Base-by-base conservation (phyloP, 495 filamentous ascomycete species). In the Echria macrotheca region DNA sequence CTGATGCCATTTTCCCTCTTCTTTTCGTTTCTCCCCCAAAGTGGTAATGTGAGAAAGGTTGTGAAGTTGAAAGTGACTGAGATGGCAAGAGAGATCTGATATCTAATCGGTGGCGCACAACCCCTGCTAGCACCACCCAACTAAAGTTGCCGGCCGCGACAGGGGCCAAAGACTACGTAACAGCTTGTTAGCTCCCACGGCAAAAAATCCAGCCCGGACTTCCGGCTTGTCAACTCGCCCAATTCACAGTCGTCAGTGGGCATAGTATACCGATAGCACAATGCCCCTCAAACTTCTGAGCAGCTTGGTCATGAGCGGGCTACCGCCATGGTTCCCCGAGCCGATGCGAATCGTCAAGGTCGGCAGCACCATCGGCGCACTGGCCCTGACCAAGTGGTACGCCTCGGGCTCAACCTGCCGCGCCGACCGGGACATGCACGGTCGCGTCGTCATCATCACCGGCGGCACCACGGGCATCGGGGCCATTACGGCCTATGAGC, bases 401-500 rank as follows among this genome's bases (percentile, higher is more conserved):
- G 86, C 83, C 61, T 77, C 78, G 36, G 93, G 93, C 53, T 80
- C 85, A 8, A 69, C 64, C 59, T 95, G 89, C 64, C 63, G 63
- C 31, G 82, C 87, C 40, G 93, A 96, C 66, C 79, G 90, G 43
- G 69, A 87, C 55, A 90, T 97, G 87, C 87, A 95, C 60, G 86
- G 86, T 11, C 89, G 91, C 56, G 88, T 97, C 8, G 75, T 95
- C 19, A 84, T 99, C 78, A 81, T 99, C 8, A 99, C 93, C 11
- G 93, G 93, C 44, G 93, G 90, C 22, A 99, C 93, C 44, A 91
- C 90, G 14, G 93, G 93, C 23, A 89, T 99, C 60, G 93, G 93
- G 43, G 85, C 89, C 49, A 74, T 74, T 48, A 77, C 88, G 21
- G 83, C 83, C 15, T 74, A 77, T 47, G 77, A 82, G 53, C 82